These are phyloP conservation scores for Whalleya microplaca DNA, from an alignment of 2,329 filamentous ascomycete species.

Conservation along the genomic window DNA sequence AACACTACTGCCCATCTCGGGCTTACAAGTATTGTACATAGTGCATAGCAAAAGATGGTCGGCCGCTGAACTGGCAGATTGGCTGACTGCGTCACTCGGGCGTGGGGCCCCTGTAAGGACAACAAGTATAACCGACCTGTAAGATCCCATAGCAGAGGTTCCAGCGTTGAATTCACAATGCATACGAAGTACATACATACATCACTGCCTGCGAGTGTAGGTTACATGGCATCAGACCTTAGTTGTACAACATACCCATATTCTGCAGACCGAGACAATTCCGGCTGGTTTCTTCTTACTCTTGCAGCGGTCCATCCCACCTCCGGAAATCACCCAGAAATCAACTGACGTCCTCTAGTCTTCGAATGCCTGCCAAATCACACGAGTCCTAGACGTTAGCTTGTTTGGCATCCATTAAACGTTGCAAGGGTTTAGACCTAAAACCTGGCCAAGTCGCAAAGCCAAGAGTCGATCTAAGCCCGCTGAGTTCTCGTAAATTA, in stretches of 20 bases:
- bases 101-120: constrained; percentile 21
- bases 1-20: constrained; percentile 1
- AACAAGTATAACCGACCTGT: constrained; percentile 28
- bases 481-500: constrained; percentile 34
- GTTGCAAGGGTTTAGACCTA: constrained; percentile 31
- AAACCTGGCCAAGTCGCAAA: constrained; percentile 26
- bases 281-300: constrained; percentile 16
- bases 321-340: constrained; percentile 24
- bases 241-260: constrained; percentile 16
- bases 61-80: constrained; percentile 27
- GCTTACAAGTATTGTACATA: constrained; percentile 15
- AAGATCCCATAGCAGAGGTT: constrained; percentile 25
- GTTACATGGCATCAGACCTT: constrained; percentile 25
- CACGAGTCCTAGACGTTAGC: constrained; percentile 27
- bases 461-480: constrained; percentile 32
- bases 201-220: constrained; percentile 1
- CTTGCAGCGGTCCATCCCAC: constrained; percentile 26
- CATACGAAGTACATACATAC: constrained; percentile 8
- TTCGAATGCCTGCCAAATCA: constrained; percentile 25
- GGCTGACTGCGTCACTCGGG: constrained; percentile 32
- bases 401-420: constrained; percentile 29
- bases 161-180: constrained; percentile 21
- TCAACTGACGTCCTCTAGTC: constrained; percentile 21
- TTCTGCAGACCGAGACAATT: constrained; percentile 21
- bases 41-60: constrained; percentile 12